Conservation (phyloP, 2,329 filamentous ascomycete genomes). For the Pseudocercospora fuligena region DNA sequence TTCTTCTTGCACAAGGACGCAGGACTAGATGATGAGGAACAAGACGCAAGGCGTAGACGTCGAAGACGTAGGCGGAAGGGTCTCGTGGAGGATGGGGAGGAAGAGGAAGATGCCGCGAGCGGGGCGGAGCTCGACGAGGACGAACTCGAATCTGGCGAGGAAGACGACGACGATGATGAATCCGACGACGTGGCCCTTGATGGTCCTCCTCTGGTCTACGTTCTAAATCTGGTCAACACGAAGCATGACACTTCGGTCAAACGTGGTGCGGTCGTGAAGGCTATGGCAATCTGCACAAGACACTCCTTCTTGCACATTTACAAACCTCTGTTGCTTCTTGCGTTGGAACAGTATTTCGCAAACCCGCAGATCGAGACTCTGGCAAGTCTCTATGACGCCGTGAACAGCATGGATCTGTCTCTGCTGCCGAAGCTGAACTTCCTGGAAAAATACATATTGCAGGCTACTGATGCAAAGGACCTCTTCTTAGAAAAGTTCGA, state of each 20-base stretch:
- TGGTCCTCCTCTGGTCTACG: slow-evolving; percentile 92
- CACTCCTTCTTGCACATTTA: slow-evolving; percentile 99
- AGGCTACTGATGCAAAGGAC: slow-evolving; percentile 91
- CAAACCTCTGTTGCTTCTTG: slow-evolving; percentile 89
- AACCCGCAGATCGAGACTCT: slow-evolving; percentile 86
- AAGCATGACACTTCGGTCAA: slow-evolving; percentile 94
- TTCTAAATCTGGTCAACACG: slow-evolving; percentile 95
- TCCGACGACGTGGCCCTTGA: slow-evolving; percentile 66
- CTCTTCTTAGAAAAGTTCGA: slow-evolving; percentile 98
- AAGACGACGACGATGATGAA: slow-evolving; percentile 53
- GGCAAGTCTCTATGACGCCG: slow-evolving; percentile 83
- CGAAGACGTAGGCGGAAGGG: slow-evolving; percentile 41
- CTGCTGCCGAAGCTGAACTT: slow-evolving; percentile 84
- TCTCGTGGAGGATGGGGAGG: slow-evolving; percentile 50
- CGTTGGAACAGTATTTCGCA: slow-evolving; percentile 96
- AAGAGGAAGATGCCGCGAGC: slow-evolving; percentile 51
- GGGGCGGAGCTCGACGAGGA: slow-evolving; percentile 53
- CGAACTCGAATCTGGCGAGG: slow-evolving; percentile 47
- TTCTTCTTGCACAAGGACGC: slow-evolving; percentile 98
- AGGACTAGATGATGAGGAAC: slow-evolving; percentile 78
- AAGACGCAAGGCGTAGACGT: slow-evolving; percentile 58
- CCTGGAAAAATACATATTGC: slow-evolving; percentile 83
- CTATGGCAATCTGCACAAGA: slow-evolving; percentile 97
- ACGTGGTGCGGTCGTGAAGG: slow-evolving; percentile 91
- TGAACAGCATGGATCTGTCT: slow-evolving; percentile 96